Evolutionary conservation across 2,329 filamentous ascomycete genomes (phyloP), one percentile per base, ranked within the genome.

Genomic region (Knufia fluminis): DNA sequence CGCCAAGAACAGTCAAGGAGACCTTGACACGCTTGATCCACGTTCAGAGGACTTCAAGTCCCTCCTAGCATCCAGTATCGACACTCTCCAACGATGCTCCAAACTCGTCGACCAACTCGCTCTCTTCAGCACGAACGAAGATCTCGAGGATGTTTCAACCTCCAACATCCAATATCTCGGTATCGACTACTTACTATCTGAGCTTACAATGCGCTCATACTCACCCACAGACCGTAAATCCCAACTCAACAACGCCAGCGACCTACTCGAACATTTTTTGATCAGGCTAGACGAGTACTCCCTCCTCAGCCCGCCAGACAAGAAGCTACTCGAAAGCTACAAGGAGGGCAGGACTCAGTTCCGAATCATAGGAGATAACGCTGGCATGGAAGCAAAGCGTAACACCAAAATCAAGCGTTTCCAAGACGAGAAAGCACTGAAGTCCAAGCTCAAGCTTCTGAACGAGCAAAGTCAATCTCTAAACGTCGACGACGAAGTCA

Each of bases 121-220:
- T 0, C 73, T 98, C 47, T 97, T 97, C 76, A 95, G 88, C 58
- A 75, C 82, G 31, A 98, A 98, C 67, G 92, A 98, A 67, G 77
- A 79, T 1, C 68, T 91, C 33, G 92, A 98, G 54, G 92, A 98
- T 68, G 71, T 96, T 26, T 74, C 86, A 12, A 94, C 91, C 1
- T 75, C 77, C n/a, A 83, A 94, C 61, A 70, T 98, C 26, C 87
- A 88, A 61, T 85, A 91, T 65, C 76, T 98, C 53, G 76, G 88
- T 19, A 78, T 90, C 54, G 77, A 85, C 66, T 88, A 83, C 66
- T 79, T 83, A 61, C 72, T 92, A 47, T 91, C 89, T 28, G 89
- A 95, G 62, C 75, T 96, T 10, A 71, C 84, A 32, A 80, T 87
- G 60, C 83, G 79, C 55, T 62, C 62, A 57, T 74, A 83, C 52